Evolutionary conservation across 2,329 filamentous ascomycete species (phyloP), one percentile per base, ranked within the genome.

Genomic region (Pseudohalonectria lignicola): DNA sequence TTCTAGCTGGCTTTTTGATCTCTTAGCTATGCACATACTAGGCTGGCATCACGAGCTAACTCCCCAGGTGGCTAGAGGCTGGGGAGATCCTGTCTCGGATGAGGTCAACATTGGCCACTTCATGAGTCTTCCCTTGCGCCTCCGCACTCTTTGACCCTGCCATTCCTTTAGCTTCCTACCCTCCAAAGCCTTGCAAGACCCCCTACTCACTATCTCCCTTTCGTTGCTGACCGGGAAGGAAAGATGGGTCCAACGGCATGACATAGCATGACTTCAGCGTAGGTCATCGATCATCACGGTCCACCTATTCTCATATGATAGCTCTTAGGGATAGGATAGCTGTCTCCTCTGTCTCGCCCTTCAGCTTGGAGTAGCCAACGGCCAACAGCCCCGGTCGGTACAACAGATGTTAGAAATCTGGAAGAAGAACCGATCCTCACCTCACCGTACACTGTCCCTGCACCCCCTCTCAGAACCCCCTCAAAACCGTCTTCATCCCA

Each of bases 251-350:
- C 32, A 39, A 37, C 36, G 19, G 23, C 19, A 34, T 38, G 32
- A 36, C 40, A 36, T 39, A 39, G 15, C 9, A 41, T 38, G 40
- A 39, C 36, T 38, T 38, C 36, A 41, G 25, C 20, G n/a, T 12
- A 5, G 20, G 18, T 20, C 29, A 16, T 10, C 26, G 40, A 41
- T 41, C 36, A 28, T 35, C 40, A 41, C 34, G 40, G 40, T 41
- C 40, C 29, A 20, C 12, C 16, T 33, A 30, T 23, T 28, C 7
- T 17, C 21, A 10, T 21, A 18, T 21, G 11, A 20, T n/a, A 19
- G 19, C 32, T 21, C 18, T 21, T 19, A n/a, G 21, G 15, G 10
- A 25, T 30, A 10, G 23, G 15, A 31, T 28, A 39, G 21, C 17
- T 18, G 31, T 34, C n/a, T 9, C 16, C 11, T 16, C 23, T 16